Conservation (phyloP, 495 filamentous ascomycete genomes). For the Hypoxylon intermedium region DNA sequence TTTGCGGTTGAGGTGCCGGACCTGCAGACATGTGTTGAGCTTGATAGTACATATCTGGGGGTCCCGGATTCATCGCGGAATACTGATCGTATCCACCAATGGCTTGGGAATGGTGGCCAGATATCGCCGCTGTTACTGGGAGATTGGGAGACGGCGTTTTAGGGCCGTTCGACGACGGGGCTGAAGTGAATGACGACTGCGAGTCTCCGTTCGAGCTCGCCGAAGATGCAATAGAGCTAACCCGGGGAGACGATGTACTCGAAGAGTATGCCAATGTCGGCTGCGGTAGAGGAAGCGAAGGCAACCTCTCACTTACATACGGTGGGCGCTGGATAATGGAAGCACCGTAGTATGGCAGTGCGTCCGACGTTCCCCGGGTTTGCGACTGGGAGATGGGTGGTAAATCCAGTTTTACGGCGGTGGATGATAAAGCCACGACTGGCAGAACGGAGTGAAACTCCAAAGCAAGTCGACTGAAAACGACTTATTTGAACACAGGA, state of each 20-base stretch:
- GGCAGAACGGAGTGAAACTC: constrained; percentile 41
- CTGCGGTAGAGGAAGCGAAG: constrained; percentile 75
- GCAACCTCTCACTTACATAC: constrained; percentile 76
- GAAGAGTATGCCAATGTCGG: constrained; percentile 67
- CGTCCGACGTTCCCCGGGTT: constrained; percentile 84
- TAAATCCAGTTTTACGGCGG: constrained; percentile 98
- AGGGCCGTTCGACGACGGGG: constrained; percentile 62
- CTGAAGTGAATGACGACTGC: constrained; percentile 61
- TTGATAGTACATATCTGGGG: constrained; percentile 84
- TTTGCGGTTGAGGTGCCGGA: constrained; percentile 79
- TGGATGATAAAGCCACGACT: constrained; percentile 43
- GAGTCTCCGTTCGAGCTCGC: constrained; percentile 60
- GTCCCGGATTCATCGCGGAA: constrained; percentile 82
- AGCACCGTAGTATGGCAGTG: constrained; percentile 73
- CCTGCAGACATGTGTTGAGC: constrained; percentile 77
- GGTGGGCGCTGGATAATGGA: constrained; percentile 72
- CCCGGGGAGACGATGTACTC: constrained; percentile 72
- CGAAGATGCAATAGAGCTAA: constrained; percentile 68
- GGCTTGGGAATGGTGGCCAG: constrained; percentile 50
- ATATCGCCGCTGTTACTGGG: constrained; percentile 47
- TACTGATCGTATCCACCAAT: constrained; percentile 63
- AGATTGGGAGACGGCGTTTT: constrained; percentile 64
- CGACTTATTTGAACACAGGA: constrained; percentile 27
- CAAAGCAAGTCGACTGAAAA: constrained; percentile 26
- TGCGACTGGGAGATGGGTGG: constrained; percentile 90